Conservation (phyloP, 2,329 filamentous ascomycete species). For the Myriosclerotinia curreyana region DNA sequence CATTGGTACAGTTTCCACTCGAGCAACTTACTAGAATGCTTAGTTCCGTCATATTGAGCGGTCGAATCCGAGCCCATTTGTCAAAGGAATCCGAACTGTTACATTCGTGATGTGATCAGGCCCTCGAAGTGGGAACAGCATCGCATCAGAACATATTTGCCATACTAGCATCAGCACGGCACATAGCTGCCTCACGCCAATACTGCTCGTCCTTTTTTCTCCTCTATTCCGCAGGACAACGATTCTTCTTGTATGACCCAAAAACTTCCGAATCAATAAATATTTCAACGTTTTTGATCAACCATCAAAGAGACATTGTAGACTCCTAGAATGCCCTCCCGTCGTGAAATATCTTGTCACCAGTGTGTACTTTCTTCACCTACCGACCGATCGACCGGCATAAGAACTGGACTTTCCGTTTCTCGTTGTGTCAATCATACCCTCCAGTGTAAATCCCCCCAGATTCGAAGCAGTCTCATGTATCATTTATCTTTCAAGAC, state of each 20-base stretch:
- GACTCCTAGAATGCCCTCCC: background rate
- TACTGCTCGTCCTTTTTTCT: background rate
- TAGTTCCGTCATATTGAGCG: background rate
- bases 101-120: background rate
- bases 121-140: background rate
- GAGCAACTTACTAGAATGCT: background rate
- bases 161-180: background rate
- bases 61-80: background rate
- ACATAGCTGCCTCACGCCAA: background rate
- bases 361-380: background rate
- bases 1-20: background rate
- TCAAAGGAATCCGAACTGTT: background rate
- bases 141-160: background rate
- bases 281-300: too few species aligned
- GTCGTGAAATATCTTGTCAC: background rate
- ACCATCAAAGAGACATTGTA: too few species aligned
- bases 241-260: too few species aligned
- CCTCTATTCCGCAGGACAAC: background rate
- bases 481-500: background rate
- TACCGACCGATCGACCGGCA: background rate
- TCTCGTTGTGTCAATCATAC: background rate
- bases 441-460: background rate
- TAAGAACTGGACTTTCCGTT: background rate
- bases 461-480: background rate
- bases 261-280: too few species aligned